Percentiles rank a stretch among this genome's conserved stretches.
Conservation (phyloP, 768 basidiomycete species). For the Tremella yokohamensis region DNA sequence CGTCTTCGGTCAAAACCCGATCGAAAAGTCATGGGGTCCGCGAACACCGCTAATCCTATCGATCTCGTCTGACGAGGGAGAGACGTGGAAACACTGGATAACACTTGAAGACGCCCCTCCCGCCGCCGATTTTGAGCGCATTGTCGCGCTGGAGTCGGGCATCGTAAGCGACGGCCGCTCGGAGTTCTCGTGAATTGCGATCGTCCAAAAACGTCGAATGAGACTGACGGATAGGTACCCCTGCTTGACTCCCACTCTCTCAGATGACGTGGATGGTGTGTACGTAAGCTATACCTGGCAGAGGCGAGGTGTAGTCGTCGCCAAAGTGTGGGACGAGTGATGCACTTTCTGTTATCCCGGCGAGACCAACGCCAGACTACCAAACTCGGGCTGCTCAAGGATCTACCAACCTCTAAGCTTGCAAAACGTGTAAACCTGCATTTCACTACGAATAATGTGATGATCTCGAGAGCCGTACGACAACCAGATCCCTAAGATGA, state of each 20-base stretch:
- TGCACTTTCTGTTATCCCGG: no score
- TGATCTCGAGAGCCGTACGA: no score
- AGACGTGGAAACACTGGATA: slow-evolving; percentile 21
- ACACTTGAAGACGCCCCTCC: slow-evolving; percentile 22
- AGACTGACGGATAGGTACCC: slow-evolving; percentile 15
- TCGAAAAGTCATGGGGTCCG: slow-evolving; percentile 16
- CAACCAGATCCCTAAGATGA: no score
- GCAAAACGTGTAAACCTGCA: no score
- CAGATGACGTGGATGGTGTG: slow-evolving; percentile 20
- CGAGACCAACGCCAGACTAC: no score
- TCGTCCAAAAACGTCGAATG: background rate
- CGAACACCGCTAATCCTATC: slow-evolving; percentile 19
- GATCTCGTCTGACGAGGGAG: slow-evolving; percentile 17
- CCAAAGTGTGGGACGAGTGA: slow-evolving; percentile 5
- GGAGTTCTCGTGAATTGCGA: slow-evolving; percentile 27
- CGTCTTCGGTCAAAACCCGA: slow-evolving; percentile 15
- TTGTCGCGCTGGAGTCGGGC: slow-evolving; percentile 20
- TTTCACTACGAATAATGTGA: no score
- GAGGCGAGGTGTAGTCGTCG: slow-evolving; percentile 17
- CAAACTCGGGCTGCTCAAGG: no score
- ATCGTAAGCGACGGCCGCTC: slow-evolving; percentile 20
- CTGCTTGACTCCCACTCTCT: slow-evolving; percentile 11
- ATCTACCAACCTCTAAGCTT: no score
- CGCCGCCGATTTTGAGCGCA: slow-evolving; percentile 9
- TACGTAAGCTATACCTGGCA: slow-evolving; percentile 28